These are phyloP conservation scores for Saksenaea vasiformis DNA, from an alignment of 371 early-diverging fungal genomes.

Conservation along the genomic window DNA sequence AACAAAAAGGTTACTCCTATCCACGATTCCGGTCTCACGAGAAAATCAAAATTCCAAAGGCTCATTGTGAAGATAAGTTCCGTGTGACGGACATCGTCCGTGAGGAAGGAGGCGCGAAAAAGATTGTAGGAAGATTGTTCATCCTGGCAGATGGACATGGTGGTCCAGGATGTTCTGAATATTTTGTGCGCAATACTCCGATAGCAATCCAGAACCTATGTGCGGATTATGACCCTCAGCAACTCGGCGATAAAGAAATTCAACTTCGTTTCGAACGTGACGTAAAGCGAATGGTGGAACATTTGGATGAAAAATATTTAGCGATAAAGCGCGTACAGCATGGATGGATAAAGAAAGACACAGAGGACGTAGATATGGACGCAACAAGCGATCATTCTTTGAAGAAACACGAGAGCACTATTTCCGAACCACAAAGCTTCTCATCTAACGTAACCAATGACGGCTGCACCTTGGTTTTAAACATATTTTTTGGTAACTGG, in stretches of 20 bases:
- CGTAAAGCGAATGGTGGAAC: conserved; percentile 53
- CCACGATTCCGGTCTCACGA: conserved; percentile 62
- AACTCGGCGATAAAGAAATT: conserved; percentile 34
- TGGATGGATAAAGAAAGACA: conserved; percentile 16
- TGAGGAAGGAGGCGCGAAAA: not conserved
- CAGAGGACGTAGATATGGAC: conserved; percentile 1
- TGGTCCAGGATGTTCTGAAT: conserved; percentile 66
- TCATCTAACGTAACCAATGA: conserved; percentile 53
- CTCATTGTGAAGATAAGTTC: conserved; percentile 65
- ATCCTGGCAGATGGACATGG: conserved; percentile 70
- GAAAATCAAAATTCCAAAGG: conserved; percentile 60
- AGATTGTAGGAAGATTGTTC: conserved; percentile 53
- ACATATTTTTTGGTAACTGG: conserved; percentile 74
- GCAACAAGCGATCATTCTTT: not conserved
- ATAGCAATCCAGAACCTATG: conserved; percentile 51
- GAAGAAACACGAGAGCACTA: not conserved
- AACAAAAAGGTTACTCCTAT: conserved; percentile 67
- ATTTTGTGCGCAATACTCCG: conserved; percentile 60
- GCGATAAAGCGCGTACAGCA: conserved; percentile 49
- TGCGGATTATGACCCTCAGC: conserved; percentile 42
- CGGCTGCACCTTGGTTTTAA: conserved; percentile 79
- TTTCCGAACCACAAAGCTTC: not conserved
- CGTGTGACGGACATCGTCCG: conserved; percentile 53
- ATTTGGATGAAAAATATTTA: conserved; percentile 59
- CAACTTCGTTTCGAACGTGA: conserved; percentile 50